Conservation (phyloP, 805 yeast genomes). For the Nakazawaea ernobii region DNA sequence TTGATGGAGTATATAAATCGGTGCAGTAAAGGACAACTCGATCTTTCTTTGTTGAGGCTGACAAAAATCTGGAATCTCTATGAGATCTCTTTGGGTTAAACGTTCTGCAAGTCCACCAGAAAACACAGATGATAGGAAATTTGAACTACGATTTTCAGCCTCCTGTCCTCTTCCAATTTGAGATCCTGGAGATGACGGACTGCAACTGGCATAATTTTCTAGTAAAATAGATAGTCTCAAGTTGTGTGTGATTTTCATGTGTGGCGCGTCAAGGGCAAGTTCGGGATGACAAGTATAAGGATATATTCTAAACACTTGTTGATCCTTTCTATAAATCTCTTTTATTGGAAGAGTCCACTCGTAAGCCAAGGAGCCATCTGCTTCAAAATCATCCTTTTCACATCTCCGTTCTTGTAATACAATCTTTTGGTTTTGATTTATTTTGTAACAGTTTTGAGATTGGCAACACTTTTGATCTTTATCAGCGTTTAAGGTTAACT, state of each 20-base stretch:
- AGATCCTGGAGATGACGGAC: background rate
- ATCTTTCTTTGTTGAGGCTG: background rate
- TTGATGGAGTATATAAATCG: slow-evolving; percentile 5
- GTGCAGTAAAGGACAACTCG: slow-evolving; percentile 3
- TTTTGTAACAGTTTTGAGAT: background rate
- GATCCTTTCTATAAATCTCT: background rate
- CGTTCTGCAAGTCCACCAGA: background rate
- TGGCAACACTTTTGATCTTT: background rate
- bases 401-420: slow-evolving; percentile 10
- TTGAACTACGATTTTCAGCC: too few species aligned
- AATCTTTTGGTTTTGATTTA: slow-evolving; percentile 13
- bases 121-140: background rate
- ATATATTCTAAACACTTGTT: slow-evolving; percentile 11
- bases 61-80: too few species aligned
- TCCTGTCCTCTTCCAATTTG: too few species aligned
- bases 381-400: background rate
- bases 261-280: slow-evolving; percentile 10
- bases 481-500: slow-evolving; percentile 14
- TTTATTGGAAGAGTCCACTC: background rate
- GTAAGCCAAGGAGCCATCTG: slow-evolving; percentile 7
- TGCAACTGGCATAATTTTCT: slow-evolving; percentile 3
- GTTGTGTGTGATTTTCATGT: slow-evolving; percentile 19
- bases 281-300: slow-evolving; percentile 16
- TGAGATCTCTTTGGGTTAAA: too few species aligned
- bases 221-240: slow-evolving; percentile 11